Evolutionary conservation across 257 asterid genomes (phyloP).

Genomic region (Forsythia viridissima): DNA sequence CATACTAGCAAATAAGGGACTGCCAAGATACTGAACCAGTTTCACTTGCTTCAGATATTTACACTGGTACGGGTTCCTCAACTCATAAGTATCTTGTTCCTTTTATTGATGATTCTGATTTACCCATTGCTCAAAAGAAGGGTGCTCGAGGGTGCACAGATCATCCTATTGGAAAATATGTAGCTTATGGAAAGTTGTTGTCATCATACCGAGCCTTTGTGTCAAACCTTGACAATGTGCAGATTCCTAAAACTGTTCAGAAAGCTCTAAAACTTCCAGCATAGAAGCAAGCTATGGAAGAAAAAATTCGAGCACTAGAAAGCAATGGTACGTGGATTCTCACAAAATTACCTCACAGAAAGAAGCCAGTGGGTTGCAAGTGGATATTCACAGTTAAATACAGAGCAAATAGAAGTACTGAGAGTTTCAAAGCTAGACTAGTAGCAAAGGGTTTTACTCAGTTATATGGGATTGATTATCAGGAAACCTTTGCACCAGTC

Average conservation of each 20-base stretch:
- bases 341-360: neutral
- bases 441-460: neutral
- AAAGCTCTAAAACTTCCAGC: neutral
- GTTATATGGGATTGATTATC: neutral
- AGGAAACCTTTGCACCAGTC: neutral
- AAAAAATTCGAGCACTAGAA: neutral
- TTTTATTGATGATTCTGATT: neutral
- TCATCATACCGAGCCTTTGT: neutral
- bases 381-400: neutral
- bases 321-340: constrained; percentile 1
- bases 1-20: neutral
- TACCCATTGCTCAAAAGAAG: neutral
- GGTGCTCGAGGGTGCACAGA: neutral
- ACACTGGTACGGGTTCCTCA: neutral
- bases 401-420: neutral
- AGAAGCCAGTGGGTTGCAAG: neutral
- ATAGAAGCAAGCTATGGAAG: neutral
- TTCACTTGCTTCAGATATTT: neutral
- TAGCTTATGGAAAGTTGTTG: constrained; percentile 2
- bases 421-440: neutral
- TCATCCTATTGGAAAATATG: neutral
- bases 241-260: neutral
- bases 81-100: neutral
- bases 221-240: neutral
- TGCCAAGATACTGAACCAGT: neutral